Percentiles rank a stretch among this genome's conserved stretches.
Conservation (phyloP, 768 basidiomycete genomes). For the Lanmaoa rubissima region DNA sequence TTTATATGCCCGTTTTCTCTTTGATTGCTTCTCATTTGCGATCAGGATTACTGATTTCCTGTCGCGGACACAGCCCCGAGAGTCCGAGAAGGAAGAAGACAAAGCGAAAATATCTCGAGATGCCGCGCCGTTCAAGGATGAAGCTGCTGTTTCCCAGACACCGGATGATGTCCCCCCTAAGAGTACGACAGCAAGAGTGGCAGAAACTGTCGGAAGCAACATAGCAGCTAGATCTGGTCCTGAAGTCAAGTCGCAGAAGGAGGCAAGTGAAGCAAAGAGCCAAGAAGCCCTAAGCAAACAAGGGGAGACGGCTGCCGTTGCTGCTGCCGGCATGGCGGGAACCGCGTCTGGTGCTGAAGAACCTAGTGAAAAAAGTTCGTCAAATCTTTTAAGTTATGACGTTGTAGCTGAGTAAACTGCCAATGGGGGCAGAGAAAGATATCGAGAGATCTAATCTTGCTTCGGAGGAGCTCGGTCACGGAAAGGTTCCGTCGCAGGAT, state of each 20-base stretch:
- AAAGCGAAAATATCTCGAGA: background rate
- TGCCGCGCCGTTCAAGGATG: background rate
- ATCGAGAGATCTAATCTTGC: background rate
- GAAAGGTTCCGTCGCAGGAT: background rate
- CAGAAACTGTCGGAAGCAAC: background rate
- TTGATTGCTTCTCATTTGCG: background rate
- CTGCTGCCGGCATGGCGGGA: background rate
- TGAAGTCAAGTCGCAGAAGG: background rate
- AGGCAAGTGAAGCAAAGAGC: background rate
- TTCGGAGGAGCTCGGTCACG: background rate
- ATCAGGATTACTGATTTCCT: slow-evolving; percentile 7
- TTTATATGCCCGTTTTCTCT: background rate
- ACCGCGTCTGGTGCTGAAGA: background rate
- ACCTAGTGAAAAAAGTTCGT: slow-evolving; percentile 13
- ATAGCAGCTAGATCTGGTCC: background rate
- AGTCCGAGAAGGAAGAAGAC: background rate
- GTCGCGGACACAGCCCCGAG: slow-evolving; percentile 2
- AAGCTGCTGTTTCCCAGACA: background rate
- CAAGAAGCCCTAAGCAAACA: background rate
- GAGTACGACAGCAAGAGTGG: background rate
- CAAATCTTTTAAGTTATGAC: background rate
- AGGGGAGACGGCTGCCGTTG: background rate
- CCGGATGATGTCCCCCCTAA: background rate
- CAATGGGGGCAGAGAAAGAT: background rate
- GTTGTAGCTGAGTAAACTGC: background rate